phyloP scores from a whole-genome alignment of 2,329 filamentous ascomycete genomes.

The Alternaria brassicae region DNA sequence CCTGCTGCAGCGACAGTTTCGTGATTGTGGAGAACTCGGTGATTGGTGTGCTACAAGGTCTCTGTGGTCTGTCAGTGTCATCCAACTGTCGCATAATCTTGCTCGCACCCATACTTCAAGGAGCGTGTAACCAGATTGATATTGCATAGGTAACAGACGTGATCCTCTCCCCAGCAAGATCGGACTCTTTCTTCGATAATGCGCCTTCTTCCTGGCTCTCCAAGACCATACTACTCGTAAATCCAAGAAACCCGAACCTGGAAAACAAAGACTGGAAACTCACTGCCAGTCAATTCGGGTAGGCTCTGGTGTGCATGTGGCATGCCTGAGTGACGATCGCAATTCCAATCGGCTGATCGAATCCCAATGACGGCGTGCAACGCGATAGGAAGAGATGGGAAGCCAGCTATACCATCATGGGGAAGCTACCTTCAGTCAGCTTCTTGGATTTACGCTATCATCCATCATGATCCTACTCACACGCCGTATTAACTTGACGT shows the following conservation, averaged over 20 bases:
- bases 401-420: background rate
- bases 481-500: background rate
- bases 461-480: background rate
- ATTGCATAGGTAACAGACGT: background rate
- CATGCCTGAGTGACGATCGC: background rate
- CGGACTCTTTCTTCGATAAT: background rate
- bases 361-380: background rate
- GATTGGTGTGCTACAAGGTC: conserved; percentile 1
- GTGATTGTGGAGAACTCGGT: conserved; percentile 8
- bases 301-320: background rate
- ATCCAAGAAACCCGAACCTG: background rate
- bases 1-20: conserved; percentile 23
- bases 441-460: background rate
- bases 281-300: background rate
- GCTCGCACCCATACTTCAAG: background rate
- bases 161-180: background rate
- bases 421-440: background rate
- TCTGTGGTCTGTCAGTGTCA: background rate
- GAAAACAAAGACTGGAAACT: background rate
- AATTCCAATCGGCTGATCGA: background rate
- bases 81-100: background rate
- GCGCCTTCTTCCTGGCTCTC: background rate
- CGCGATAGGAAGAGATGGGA: background rate
- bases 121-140: background rate
- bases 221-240: background rate